Conservation (phyloP, 208 protist genomes). For the Acanthamoeba lenticulata region DNA sequence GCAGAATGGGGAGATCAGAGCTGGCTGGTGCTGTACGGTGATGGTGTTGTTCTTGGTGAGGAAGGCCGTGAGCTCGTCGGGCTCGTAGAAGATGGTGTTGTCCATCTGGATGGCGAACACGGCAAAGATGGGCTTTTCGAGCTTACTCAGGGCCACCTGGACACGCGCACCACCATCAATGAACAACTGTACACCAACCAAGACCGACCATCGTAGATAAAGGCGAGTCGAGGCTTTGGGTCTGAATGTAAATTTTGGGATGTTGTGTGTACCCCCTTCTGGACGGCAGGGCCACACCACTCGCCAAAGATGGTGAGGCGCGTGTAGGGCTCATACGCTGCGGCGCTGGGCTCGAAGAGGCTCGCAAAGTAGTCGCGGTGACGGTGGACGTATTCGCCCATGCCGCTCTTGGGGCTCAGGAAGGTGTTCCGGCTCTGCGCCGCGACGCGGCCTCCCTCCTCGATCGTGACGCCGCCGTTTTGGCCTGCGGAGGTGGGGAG, state of each 20-base stretch:
- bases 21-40: neutral
- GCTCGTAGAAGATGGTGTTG: conserved; percentile 36
- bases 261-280: neutral
- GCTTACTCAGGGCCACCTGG: neutral
- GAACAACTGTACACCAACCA: too few species aligned
- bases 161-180: neutral
- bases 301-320: conserved; percentile 40
- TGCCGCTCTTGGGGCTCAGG: neutral
- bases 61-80: neutral
- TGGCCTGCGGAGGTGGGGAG: neutral
- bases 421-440: conserved; percentile 61
- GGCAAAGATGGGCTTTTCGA: neutral
- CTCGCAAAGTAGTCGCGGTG: neutral
- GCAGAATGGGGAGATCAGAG: neutral
- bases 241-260: too few species aligned
- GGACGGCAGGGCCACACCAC: conserved; percentile 49
- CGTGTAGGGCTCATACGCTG: neutral
- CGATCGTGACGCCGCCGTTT: conserved; percentile 33
- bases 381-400: conserved; percentile 18
- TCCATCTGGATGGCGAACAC: conserved; percentile 59
- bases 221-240: too few species aligned
- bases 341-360: neutral
- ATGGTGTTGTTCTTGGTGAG: conserved; percentile 30
- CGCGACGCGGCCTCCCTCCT: neutral
- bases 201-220: too few species aligned